A percentile compares a stretch with the other conserved stretches of the same genome.
Conservation (phyloP, 768 basidiomycete genomes). For the Xerocomellus chrysenteron region DNA sequence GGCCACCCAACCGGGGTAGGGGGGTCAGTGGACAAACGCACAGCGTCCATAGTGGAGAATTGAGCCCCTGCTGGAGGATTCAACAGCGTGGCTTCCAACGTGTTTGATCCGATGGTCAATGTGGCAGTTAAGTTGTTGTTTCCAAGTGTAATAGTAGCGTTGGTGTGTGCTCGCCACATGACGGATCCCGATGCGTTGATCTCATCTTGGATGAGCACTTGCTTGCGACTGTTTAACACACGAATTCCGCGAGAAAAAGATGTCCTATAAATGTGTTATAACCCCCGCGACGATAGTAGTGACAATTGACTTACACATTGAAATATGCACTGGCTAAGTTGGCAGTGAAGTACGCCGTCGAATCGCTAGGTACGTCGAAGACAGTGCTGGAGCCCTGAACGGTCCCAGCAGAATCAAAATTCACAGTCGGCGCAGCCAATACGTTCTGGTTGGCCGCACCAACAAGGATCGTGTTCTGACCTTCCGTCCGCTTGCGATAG, state of each 20-base stretch:
- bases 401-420: constrained; percentile 54
- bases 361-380: constrained; percentile 54
- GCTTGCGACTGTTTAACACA: constrained; percentile 75
- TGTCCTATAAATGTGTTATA: constrained; percentile 41
- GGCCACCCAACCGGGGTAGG: constrained; percentile 52
- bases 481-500: constrained; percentile 96
- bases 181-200: constrained; percentile 58
- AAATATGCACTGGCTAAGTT: constrained; percentile 79
- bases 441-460: constrained; percentile 80
- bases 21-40: constrained; percentile 60
- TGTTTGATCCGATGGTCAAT: constrained; percentile 67
- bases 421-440: constrained; percentile 53
- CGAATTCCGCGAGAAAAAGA: constrained; percentile 85
- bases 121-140: constrained; percentile 66
- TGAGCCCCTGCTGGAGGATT: constrained; percentile 63
- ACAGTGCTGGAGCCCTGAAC: constrained; percentile 87
- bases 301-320: constrained; percentile 52
- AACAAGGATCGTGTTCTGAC: constrained; percentile 92
- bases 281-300: neutral
- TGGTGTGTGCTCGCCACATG: constrained; percentile 95
- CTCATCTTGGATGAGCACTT: constrained; percentile 94
- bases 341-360: constrained; percentile 79
- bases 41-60: constrained; percentile 57
- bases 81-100: constrained; percentile 62
- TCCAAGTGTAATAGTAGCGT: constrained; percentile 71